phyloP scores from a whole-genome alignment of 1,139 yeast genomes.

The Blastobotrys proliferans region DNA sequence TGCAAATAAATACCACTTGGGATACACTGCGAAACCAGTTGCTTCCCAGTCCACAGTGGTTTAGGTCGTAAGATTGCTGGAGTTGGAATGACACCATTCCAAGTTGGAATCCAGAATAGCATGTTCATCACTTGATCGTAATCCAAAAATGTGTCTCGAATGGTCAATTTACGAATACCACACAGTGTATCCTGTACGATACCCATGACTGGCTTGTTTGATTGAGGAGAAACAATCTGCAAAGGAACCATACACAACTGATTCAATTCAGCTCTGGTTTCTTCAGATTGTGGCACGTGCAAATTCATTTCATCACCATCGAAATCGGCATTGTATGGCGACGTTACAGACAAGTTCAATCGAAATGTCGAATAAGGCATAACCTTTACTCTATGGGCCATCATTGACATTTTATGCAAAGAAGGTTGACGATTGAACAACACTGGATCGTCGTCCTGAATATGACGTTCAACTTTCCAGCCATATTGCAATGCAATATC shows the following conservation, averaged over 20 bases:
- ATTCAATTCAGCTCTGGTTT: constrained; percentile 92
- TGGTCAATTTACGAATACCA: constrained; percentile 94
- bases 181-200: constrained; percentile 97
- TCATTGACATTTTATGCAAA: constrained; percentile 98
- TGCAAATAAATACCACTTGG: constrained; percentile 95
- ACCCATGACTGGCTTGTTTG: constrained; percentile 99
- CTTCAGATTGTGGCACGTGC: constrained; percentile 98
- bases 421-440: constrained; percentile 99
- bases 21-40: constrained; percentile 84
- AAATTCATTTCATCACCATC: constrained; percentile 99
- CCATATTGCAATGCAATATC: constrained; percentile 97
- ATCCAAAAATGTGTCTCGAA: constrained; percentile 83
- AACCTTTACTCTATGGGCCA: constrained; percentile 99
- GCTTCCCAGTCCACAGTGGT: constrained; percentile 98
- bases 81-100: constrained; percentile 99
- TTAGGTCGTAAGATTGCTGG: constrained; percentile 94
- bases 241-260: constrained; percentile 96
- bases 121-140: constrained; percentile 95
- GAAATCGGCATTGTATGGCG: constrained; percentile 99
- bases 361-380: constrained; percentile 99
- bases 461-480: constrained; percentile 98
- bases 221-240: constrained; percentile 97
- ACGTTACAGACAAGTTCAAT: constrained; percentile 90
- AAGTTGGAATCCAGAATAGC: constrained; percentile 94
- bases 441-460: constrained; percentile 96